Percentiles rank a stretch among this genome's conserved stretches.
These are phyloP conservation scores for Yamadazyma blattariae DNA, from an alignment of 1,139 yeast genomes.

Conservation along the genomic window DNA sequence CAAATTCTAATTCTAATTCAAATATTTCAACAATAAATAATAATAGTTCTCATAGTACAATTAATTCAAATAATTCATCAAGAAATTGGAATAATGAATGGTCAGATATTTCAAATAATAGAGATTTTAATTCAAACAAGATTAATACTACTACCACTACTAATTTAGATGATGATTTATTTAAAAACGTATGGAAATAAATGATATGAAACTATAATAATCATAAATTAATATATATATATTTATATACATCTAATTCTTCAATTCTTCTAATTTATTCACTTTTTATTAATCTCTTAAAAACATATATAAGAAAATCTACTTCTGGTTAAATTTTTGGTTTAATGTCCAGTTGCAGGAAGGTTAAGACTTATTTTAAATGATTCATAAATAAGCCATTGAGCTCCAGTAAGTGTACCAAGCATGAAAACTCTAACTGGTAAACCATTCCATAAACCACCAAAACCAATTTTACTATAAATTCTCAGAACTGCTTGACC, in stretches of 20 bases:
- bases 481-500: constrained; percentile 70
- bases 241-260: too few species aligned
- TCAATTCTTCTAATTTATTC: too few species aligned
- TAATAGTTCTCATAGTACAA: constrained; percentile 4
- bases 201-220: neutral
- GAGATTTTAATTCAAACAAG: constrained; percentile 4
- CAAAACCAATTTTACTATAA: constrained; percentile 78
- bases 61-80: constrained; percentile 1
- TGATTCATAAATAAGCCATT: constrained; percentile 93
- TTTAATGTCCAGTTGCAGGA: constrained; percentile 82
- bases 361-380: constrained; percentile 88
- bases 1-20: constrained; percentile 4
- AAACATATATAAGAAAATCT: too few species aligned
- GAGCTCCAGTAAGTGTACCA: constrained; percentile 95
- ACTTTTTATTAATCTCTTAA: too few species aligned
- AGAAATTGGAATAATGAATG: constrained; percentile 37
- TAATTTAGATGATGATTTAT: constrained; percentile 41
- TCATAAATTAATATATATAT: neutral
- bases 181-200: constrained; percentile 58
- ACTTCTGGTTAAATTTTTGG: too few species aligned
- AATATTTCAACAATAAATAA: constrained; percentile 4
- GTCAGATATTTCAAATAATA: constrained; percentile 24
- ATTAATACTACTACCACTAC: constrained; percentile 17
- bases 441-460: constrained; percentile 91
- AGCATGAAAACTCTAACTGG: constrained; percentile 93